These are phyloP conservation scores for Colletotrichum eremochloae DNA, from an alignment of 2,329 filamentous ascomycete genomes.

Conservation along the genomic window DNA sequence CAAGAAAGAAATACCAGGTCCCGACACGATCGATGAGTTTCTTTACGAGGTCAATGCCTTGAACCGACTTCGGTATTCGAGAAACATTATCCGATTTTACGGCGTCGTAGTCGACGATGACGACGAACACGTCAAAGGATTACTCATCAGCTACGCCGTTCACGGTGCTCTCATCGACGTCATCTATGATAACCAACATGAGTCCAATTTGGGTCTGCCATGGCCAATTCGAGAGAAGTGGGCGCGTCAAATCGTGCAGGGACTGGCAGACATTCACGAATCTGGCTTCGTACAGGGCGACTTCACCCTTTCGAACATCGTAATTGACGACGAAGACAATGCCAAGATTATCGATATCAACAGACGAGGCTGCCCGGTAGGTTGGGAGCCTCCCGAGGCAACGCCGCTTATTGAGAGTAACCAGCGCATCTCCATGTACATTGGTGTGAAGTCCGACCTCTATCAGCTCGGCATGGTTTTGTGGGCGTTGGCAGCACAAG, in stretches of 20 bases:
- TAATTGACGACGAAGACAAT: slow-evolving; percentile 85
- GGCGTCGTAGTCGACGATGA: slow-evolving; percentile 88
- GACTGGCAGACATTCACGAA: slow-evolving; percentile 93
- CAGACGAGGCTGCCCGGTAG: slow-evolving; percentile 93
- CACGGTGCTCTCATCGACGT: slow-evolving; percentile 91
- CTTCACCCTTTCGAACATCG: slow-evolving; percentile 97
- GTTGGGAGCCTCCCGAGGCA: slow-evolving; percentile 97
- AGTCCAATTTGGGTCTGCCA: slow-evolving; percentile 65
- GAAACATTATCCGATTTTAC: slow-evolving; percentile 86
- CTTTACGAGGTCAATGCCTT: slow-evolving; percentile 97
- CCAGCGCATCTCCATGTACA: slow-evolving; percentile 95
- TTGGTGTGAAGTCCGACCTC: slow-evolving; percentile 96
- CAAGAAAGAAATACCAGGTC: slow-evolving; percentile 98
- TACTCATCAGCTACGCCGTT: slow-evolving; percentile 89
- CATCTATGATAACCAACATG: slow-evolving; percentile 81
- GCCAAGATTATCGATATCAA: slow-evolving; percentile 99
- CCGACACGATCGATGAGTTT: slow-evolving; percentile 95
- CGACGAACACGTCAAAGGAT: slow-evolving; percentile 81
- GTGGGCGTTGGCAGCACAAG: slow-evolving; percentile 88
- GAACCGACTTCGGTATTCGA: slow-evolving; percentile 78
- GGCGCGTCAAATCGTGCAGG: slow-evolving; percentile 91
- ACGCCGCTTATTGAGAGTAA: slow-evolving; percentile 86
- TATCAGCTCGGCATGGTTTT: slow-evolving; percentile 98
- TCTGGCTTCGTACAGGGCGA: slow-evolving; percentile 97
- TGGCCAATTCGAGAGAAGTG: slow-evolving; percentile 86